Conservation (phyloP, 2,329 filamentous ascomycete genomes). For the Colletotrichum sp. region DNA sequence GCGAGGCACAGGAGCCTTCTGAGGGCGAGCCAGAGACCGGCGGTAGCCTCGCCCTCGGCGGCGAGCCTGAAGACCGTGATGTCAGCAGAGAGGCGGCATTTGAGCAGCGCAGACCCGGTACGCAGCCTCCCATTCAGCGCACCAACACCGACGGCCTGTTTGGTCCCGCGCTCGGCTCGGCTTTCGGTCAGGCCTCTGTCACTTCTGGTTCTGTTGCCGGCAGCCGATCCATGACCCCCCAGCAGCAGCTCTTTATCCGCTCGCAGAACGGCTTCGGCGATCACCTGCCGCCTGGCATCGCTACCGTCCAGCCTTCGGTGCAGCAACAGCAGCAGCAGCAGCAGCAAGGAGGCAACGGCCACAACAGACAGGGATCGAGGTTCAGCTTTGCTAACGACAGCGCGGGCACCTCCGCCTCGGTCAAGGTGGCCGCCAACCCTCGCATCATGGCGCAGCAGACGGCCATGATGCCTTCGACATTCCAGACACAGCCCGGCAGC, state of each 20-base stretch:
- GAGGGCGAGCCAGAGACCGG: slow-evolving; percentile 84
- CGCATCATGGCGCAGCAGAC: slow-evolving; percentile 85
- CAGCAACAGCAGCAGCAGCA: slow-evolving; percentile 65
- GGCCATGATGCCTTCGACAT: slow-evolving; percentile 79
- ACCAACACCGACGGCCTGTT: slow-evolving; percentile 59
- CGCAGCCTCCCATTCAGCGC: slow-evolving; percentile 81
- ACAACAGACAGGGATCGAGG: slow-evolving; percentile 83
- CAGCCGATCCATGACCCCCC: slow-evolving; percentile 77
- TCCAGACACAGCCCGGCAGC: slow-evolving; percentile 64
- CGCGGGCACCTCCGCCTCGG: slow-evolving; percentile 63
- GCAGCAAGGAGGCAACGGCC: slow-evolving; percentile 63
- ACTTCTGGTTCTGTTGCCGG: slow-evolving; percentile 62
- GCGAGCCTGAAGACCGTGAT: slow-evolving; percentile 87
- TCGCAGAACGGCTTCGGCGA: slow-evolving; percentile 65
- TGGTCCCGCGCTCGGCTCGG: slow-evolving; percentile 54
- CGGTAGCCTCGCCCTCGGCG: slow-evolving; percentile 85
- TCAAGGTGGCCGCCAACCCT: slow-evolving; percentile 80
- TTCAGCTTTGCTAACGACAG: slow-evolving; percentile 87
- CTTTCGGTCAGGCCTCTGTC: slow-evolving; percentile 52
- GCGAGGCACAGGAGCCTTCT: slow-evolving; percentile 49
- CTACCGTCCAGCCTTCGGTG: slow-evolving; percentile 56
- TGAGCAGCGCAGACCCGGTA: slow-evolving; percentile 67
- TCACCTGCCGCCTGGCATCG: slow-evolving; percentile 64
- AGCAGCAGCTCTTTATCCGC: slow-evolving; percentile 76
- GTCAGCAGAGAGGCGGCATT: slow-evolving; percentile 53